Evolutionary conservation across 2,329 filamentous ascomycete species (phyloP), one percentile per base, ranked within the genome.

Genomic region (Epichloe gansuensis): DNA sequence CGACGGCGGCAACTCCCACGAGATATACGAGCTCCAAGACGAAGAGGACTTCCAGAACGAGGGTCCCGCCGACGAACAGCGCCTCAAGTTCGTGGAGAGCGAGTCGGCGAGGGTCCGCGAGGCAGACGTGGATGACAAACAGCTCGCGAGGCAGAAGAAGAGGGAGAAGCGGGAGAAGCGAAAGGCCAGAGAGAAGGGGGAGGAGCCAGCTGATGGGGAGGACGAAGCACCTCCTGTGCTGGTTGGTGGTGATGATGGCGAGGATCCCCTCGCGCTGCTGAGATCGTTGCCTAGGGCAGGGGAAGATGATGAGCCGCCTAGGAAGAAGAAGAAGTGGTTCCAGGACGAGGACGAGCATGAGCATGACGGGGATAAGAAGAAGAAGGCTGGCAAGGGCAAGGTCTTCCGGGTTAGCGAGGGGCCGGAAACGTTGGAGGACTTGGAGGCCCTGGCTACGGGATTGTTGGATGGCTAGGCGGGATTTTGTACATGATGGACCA

Each of bases 11-110:
- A 83, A 86, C 55, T 76, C 89, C 3, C 89, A 93, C 66, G 80
- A 87, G 56, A 67, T 94, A 13, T 96, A 97, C 71, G 87, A 95
- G 66, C 81, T 98, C 58, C 85, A 91, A 64, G 81, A 87, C 66
- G 89, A 96, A 68, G 82, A 84, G 0, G 81, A 83, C 57, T 98
- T 97, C 76, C 75, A 74, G 56, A 76, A 79, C 40, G 78, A 82
- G 51, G 93, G 91, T 38, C 74, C 83, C 25, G 85, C 87, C 3
- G 85, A 89, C 58, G 78, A 79, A 47, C 89, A 94, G 67, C 78
- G 89, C 46, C 74, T 77, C 59, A 79, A 77, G 58, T 98, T 95
- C 72, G 72, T 97, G 65, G 82, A 86, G 47, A 76, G 76, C 55
- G 91, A 96, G 66, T 73, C 78, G 11, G 77, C 79, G 59, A 79